These are phyloP conservation scores for Setaria viridis DNA, from an alignment of 202 grass and related monocot genomes.

Conservation along the genomic window DNA sequence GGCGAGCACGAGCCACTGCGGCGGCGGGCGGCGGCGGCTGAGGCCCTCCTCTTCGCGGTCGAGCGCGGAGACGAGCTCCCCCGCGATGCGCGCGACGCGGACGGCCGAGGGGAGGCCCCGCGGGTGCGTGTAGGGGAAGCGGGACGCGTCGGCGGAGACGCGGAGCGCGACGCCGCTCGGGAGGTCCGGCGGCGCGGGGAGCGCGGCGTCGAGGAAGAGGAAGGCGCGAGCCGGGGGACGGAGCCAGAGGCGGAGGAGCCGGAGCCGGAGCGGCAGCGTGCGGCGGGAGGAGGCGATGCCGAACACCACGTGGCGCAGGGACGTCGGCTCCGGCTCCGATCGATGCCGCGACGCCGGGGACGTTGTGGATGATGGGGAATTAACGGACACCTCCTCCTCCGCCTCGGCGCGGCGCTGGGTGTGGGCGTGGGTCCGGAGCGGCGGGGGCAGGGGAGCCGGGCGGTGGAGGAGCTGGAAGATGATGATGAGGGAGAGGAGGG, in stretches of 20 bases:
- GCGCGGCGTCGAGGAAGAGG: constrained; percentile 68
- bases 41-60: background rate
- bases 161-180: constrained; percentile 32
- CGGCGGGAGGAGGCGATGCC: constrained; percentile 59
- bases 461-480: constrained; percentile 30
- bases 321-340: background rate
- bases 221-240: constrained; percentile 55
- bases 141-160: constrained; percentile 67
- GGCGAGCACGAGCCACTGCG: constrained; percentile 82
- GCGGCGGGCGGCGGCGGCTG: background rate
- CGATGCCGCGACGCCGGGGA: background rate
- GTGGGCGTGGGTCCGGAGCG: constrained; percentile 1
- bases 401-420: background rate
- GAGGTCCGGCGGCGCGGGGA: background rate
- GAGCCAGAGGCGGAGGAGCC: constrained; percentile 78
- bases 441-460: background rate
- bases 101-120: constrained; percentile 76
- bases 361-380: background rate
- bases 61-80: constrained; percentile 70
- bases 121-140: constrained; percentile 79
- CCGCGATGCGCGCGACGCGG: constrained; percentile 88
- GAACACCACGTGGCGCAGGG: constrained; percentile 64
- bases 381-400: background rate
- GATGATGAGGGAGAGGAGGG: constrained; percentile 39
- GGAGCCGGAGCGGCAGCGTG: constrained; percentile 58